Evolutionary conservation across 257 asterid species (phyloP).

Genomic region (Datura wrightii): DNA sequence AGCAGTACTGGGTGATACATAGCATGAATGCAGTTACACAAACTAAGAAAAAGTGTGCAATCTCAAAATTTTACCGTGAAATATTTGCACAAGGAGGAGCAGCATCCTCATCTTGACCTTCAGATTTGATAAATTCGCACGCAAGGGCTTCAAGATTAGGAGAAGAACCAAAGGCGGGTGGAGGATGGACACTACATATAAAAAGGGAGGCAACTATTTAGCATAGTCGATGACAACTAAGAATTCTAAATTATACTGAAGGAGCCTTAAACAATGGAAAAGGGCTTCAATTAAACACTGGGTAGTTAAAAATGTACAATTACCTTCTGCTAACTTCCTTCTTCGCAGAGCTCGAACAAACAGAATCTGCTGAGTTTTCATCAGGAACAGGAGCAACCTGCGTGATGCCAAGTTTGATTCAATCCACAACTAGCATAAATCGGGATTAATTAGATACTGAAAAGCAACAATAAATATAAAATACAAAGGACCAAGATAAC

Average conservation of each 20-base stretch:
- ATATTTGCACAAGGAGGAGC: constrained; percentile 47
- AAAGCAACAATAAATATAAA: constrained; percentile 26
- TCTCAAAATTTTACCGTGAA: constrained; percentile 57
- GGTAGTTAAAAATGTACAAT: not conserved
- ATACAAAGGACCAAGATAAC: not conserved
- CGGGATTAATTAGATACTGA: constrained; percentile 28
- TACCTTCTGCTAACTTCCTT: constrained; percentile 51
- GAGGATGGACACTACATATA: constrained; percentile 86
- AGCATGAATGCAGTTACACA: constrained; percentile 1
- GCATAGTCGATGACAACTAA: constrained; percentile 13
- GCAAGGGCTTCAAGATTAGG: constrained; percentile 98
- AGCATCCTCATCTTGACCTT: constrained; percentile 63
- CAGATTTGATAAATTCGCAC: constrained; percentile 66
- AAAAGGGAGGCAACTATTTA: constrained; percentile 35
- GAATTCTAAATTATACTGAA: constrained; percentile 28
- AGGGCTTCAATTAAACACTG: not conserved
- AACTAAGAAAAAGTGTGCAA: constrained; percentile 22
- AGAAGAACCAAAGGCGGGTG: constrained; percentile 99
- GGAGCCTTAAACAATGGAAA: constrained; percentile 26
- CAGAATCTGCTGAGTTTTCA: constrained; percentile 60
- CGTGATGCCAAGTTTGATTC: constrained; percentile 32
- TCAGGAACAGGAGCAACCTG: constrained; percentile 76
- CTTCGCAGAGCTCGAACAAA: constrained; percentile 58
- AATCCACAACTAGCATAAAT: constrained; percentile 39
- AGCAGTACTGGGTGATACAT: not conserved